phyloP scores from a whole-genome alignment of 2,329 filamentous ascomycete genomes.

The Zymoseptoria passerinii region DNA sequence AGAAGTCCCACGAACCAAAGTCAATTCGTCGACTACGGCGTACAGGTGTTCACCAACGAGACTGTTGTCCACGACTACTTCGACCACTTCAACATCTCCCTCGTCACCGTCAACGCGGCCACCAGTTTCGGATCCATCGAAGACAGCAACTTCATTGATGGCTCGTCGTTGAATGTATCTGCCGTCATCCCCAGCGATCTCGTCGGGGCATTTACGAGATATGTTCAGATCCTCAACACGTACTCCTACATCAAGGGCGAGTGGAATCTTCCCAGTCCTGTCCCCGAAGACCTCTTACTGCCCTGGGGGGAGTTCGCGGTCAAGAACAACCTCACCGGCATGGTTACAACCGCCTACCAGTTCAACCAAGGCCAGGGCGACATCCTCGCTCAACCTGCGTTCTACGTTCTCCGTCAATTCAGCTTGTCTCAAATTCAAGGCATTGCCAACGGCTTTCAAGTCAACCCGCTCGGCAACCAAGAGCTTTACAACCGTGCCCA shows the following conservation, averaged over 20 bases:
- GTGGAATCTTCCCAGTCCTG: constrained; percentile 37
- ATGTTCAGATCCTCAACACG: constrained; percentile 5
- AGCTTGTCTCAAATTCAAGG: background rate
- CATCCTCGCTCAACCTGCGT: constrained; percentile 34
- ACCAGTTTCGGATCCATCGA: background rate
- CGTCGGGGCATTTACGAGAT: background rate
- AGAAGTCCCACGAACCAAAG: constrained; percentile 30
- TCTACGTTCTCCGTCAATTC: constrained; percentile 35
- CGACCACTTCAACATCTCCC: constrained; percentile 35
- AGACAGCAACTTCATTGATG: too few species aligned
- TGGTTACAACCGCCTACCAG: constrained; percentile 34
- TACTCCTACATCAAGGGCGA: constrained; percentile 18
- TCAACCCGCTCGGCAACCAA: background rate
- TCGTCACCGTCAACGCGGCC: constrained; percentile 9
- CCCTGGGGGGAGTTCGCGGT: constrained; percentile 42
- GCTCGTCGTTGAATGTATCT: background rate
- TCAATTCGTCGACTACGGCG: constrained; percentile 30
- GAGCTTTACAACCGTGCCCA: background rate
- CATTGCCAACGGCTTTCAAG: background rate
- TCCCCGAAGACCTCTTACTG: constrained; percentile 42
- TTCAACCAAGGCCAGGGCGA: constrained; percentile 41
- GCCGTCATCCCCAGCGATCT: background rate
- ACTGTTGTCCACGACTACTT: constrained; percentile 39
- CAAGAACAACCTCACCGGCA: constrained; percentile 40
- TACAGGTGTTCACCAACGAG: constrained; percentile 35